These are phyloP conservation scores for Stylonectria norvegica DNA, from an alignment of 2,329 filamentous ascomycete genomes.

Conservation along the genomic window DNA sequence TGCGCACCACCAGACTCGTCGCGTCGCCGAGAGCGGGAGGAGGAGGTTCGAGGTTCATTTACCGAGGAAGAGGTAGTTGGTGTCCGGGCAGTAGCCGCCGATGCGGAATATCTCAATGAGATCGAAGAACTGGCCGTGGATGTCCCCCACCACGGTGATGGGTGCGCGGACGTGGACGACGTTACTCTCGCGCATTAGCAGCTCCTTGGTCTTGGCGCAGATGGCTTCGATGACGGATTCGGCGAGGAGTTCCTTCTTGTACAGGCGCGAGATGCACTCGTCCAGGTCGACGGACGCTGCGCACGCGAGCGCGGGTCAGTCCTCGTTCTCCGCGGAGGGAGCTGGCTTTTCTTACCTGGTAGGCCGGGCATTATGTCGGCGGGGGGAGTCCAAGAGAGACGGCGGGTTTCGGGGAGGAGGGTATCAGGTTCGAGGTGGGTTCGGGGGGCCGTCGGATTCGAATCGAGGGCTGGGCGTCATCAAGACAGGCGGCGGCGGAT, in stretches of 20 bases:
- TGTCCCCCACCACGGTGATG: slow-evolving; percentile 96
- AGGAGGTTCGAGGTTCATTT: slow-evolving; percentile 16
- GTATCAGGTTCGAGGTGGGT: no score
- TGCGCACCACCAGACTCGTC: no score
- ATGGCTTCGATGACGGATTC: slow-evolving; percentile 98
- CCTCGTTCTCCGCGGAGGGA: not conserved
- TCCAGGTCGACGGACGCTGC: slow-evolving; percentile 94
- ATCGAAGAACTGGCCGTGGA: slow-evolving; percentile 98
- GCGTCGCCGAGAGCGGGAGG: not conserved
- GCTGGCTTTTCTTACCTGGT: slow-evolving; percentile 43
- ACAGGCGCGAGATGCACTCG: slow-evolving; percentile 94
- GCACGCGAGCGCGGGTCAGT: slow-evolving; percentile 2
- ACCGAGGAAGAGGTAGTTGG: slow-evolving; percentile 98
- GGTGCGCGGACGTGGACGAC: slow-evolving; percentile 95
- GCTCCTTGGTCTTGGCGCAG: slow-evolving; percentile 98
- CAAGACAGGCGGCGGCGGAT: slow-evolving; percentile 29
- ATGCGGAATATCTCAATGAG: slow-evolving; percentile 99
- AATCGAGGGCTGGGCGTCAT: slow-evolving; percentile 44
- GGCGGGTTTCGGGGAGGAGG: slow-evolving; percentile 6
- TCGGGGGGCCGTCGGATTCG: no score
- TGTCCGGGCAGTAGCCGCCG: slow-evolving; percentile 93
- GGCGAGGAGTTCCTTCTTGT: slow-evolving; percentile 93
- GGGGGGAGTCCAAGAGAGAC: no score
- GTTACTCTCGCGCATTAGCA: slow-evolving; percentile 99
- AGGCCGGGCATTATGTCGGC: slow-evolving; percentile 51